Base-by-base conservation (phyloP, 2,329 filamentous ascomycete genomes). In the Aspergillus bombycis region DNA sequence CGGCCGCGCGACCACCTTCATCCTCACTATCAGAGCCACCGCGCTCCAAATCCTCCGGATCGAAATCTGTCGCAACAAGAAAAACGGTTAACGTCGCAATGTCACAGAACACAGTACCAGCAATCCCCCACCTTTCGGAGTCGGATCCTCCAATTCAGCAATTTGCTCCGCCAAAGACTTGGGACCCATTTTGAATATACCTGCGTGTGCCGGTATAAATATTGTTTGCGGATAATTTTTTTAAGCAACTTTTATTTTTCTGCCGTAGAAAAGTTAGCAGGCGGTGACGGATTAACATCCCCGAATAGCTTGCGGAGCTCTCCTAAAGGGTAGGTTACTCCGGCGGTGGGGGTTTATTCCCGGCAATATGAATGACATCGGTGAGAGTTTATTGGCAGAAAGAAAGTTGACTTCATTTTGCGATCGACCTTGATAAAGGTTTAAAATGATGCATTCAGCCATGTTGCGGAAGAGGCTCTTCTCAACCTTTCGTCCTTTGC, bases 31-130 rank as follows among this genome's bases (percentile, higher is more conserved):
- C 84, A 65, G 79, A 78, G 19, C 84, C 83, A 21, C 81, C 82
- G 65, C 88, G 86, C 68, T 86, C 81, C 59, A 85, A 79, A 61
- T 87, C 88, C 81, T 96, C 93, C 0, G 92, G 92, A 74, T 96
- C 93, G 73, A 91, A 89, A 74, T 96, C 93, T 94, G 71, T 14
- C 34, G 7, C 23, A 19, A 32, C 6, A 62, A 65, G 23, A 58
- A 63, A 34, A 46, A 12, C 9, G 21, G 50, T 50, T 55, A 60
- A 63, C 63, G 36, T 68, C 61, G 28, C 48, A 45, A 28, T 61
- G 19, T 5, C 26, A 14, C 21, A 45, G 30, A 46, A 30, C 23
- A 32, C 16, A 45, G 46, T 52, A n/a, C 26, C 57, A 11, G n/a
- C 60, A 50, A 28, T 30, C 14, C 16, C 19, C 19, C 78, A 91